Evolutionary conservation across 2,329 filamentous ascomycete genomes (phyloP).

Genomic region (Colletotrichum tropicicola): DNA sequence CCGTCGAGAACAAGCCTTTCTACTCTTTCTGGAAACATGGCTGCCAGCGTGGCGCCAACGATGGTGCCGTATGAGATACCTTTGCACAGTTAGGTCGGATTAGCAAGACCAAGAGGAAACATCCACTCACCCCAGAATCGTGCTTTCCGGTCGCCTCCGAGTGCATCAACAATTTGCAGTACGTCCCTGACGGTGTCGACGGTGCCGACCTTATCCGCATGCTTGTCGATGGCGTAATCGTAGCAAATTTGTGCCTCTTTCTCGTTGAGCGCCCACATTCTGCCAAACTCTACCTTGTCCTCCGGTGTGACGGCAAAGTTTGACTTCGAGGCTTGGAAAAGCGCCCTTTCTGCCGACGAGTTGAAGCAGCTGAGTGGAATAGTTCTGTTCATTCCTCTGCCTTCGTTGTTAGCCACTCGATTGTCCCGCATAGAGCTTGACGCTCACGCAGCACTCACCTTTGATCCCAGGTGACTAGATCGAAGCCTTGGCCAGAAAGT

Average conservation of each 20-base stretch:
- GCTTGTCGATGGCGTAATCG: conserved; percentile 30
- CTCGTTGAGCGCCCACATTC: conserved; percentile 30
- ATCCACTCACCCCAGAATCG: conserved; percentile 43
- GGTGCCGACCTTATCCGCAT: conserved; percentile 40
- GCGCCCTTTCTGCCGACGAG: neutral
- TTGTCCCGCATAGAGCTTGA: neutral
- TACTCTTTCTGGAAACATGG: conserved; percentile 52
- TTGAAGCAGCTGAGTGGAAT: neutral
- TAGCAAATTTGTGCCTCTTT: conserved; percentile 36
- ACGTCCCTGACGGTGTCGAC: conserved; percentile 48
- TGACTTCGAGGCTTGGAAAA: neutral
- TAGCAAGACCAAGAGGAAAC: neutral
- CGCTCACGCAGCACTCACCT: conserved; percentile 12
- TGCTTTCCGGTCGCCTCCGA: conserved; percentile 47
- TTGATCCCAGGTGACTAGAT: conserved; percentile 35
- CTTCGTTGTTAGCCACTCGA: neutral
- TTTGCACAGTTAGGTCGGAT: conserved; percentile 5
- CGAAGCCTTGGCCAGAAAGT: conserved; percentile 31
- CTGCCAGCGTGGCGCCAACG: conserved; percentile 47
- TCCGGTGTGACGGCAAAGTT: conserved; percentile 6
- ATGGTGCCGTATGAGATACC: conserved; percentile 52
- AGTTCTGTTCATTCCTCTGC: neutral
- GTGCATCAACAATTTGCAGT: conserved; percentile 46
- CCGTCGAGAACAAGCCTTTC: conserved; percentile 49
- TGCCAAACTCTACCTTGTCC: conserved; percentile 20